Conservation (phyloP, 164 flowering plant species). For the Vitis cinerea region DNA sequence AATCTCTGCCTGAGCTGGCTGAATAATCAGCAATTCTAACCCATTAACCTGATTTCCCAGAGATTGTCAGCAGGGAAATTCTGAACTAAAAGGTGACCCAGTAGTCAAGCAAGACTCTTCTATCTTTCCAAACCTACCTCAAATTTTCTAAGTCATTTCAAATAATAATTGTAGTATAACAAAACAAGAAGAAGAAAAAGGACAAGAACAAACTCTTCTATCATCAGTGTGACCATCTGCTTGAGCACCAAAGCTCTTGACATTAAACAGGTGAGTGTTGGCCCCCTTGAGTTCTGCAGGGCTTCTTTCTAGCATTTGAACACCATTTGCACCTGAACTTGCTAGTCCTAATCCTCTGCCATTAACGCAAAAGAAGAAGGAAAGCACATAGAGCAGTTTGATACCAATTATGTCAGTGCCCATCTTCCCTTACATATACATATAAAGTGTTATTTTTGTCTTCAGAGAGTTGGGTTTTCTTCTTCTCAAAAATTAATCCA, state of each 20-base stretch:
- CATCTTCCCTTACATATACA: constrained; percentile 1
- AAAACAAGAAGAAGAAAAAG: not conserved
- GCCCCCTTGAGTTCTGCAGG: constrained; percentile 2
- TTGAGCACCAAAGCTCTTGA: constrained; percentile 40
- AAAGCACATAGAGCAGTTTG: constrained; percentile 8
- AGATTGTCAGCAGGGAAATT: too few relatives aligned
- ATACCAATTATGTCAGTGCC: not conserved
- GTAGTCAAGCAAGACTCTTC: too few relatives aligned
- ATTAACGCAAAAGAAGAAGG: constrained; percentile 7
- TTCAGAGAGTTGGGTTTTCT: not conserved
- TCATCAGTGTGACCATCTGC: constrained; percentile 52
- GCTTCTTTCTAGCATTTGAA: not conserved
- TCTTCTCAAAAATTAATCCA: not conserved
- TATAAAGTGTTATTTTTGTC: not conserved
- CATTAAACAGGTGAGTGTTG: constrained; percentile 26
- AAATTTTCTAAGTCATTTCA: not conserved
- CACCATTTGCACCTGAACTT: not conserved
- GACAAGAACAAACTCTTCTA: constrained; percentile 22
- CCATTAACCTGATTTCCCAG: too few relatives aligned
- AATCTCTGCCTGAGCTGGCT: too few relatives aligned
- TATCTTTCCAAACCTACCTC: not conserved
- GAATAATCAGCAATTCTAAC: too few relatives aligned
- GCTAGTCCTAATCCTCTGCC: not conserved
- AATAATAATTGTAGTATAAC: not conserved
- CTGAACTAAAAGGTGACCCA: too few relatives aligned